These are phyloP conservation scores for Cryoendolithus antarcticus DNA, from an alignment of 2,329 filamentous ascomycete species.

Conservation along the genomic window DNA sequence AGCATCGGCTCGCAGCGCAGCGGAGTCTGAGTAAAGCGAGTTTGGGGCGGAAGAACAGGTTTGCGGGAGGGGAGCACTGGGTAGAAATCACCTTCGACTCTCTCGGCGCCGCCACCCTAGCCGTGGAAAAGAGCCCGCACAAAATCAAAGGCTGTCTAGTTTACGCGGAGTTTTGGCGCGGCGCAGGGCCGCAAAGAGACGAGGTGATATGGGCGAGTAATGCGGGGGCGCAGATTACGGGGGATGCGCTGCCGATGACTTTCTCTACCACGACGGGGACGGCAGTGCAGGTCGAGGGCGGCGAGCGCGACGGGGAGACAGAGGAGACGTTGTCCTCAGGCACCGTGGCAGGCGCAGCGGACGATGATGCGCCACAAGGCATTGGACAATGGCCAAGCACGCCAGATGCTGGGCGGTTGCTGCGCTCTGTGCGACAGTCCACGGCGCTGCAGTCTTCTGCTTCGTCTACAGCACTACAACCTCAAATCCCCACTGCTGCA, in stretches of 20 bases:
- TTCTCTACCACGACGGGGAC: slow-evolving; percentile 26
- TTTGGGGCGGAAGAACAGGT: slow-evolving; percentile 65
- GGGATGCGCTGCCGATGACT: slow-evolving; percentile 15
- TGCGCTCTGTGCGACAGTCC: too few species aligned
- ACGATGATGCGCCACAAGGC: neutral
- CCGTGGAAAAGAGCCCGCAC: slow-evolving; percentile 35
- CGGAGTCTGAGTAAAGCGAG: slow-evolving; percentile 59
- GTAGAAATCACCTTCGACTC: slow-evolving; percentile 49
- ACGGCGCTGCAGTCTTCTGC: neutral
- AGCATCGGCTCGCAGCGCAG: slow-evolving; percentile 58
- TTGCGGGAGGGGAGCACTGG: slow-evolving; percentile 80
- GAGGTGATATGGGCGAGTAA: slow-evolving; percentile 28
- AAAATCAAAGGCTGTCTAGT: slow-evolving; percentile 35
- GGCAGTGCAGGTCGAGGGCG: too few species aligned
- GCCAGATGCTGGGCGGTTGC: too few species aligned
- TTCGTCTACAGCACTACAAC: slow-evolving; percentile 3
- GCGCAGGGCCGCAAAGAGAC: slow-evolving; percentile 32
- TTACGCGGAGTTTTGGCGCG: slow-evolving; percentile 35
- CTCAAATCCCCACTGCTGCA: too few species aligned
- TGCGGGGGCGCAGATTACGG: slow-evolving; percentile 20
- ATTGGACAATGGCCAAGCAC: too few species aligned
- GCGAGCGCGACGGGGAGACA: too few species aligned
- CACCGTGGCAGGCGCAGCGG: slow-evolving; percentile 2
- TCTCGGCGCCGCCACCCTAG: slow-evolving; percentile 35
- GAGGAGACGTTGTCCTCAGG: slow-evolving; percentile 3